phyloP scores from a whole-genome alignment of 2,329 filamentous ascomycete species.

The Alternaria incomplexa region DNA sequence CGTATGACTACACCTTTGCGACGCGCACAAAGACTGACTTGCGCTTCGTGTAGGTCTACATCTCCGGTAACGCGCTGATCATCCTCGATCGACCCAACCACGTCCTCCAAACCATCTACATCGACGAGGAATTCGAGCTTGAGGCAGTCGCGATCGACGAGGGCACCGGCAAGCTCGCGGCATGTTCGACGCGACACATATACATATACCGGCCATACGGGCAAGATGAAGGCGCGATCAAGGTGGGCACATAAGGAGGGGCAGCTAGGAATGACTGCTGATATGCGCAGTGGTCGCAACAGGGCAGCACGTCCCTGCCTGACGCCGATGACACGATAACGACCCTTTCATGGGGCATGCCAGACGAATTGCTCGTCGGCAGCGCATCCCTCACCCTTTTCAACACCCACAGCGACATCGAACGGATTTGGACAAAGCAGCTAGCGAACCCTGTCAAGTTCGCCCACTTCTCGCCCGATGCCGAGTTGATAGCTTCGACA shows the following conservation, averaged over 20 bases:
- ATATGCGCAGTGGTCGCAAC: conserved; percentile 62
- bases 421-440: conserved; percentile 73
- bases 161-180: conserved; percentile 81
- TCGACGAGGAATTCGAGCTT: conserved; percentile 72
- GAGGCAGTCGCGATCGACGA: conserved; percentile 84
- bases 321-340: conserved; percentile 56
- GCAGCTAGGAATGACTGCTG: conserved; percentile 26
- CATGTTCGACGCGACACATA: conserved; percentile 69
- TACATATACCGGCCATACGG: conserved; percentile 81
- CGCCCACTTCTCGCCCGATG: conserved; percentile 84
- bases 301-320: conserved; percentile 63
- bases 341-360: conserved; percentile 83
- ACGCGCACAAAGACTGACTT: conserved; percentile 12
- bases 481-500: conserved; percentile 81
- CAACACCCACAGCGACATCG: conserved; percentile 59
- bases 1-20: conserved; percentile 56
- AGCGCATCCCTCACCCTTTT: conserved; percentile 75
- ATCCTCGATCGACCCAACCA: conserved; percentile 77
- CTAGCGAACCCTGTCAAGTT: conserved; percentile 76
- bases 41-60: conserved; percentile 69
- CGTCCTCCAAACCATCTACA: conserved; percentile 89
- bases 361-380: conserved; percentile 83
- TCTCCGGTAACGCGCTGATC: conserved; percentile 85
- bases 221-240: conserved; percentile 72
- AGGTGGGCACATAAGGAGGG: conserved; percentile 60